Base-by-base conservation (phyloP, 2,329 filamentous ascomycete genomes). In the Monilinia aucupariae region DNA sequence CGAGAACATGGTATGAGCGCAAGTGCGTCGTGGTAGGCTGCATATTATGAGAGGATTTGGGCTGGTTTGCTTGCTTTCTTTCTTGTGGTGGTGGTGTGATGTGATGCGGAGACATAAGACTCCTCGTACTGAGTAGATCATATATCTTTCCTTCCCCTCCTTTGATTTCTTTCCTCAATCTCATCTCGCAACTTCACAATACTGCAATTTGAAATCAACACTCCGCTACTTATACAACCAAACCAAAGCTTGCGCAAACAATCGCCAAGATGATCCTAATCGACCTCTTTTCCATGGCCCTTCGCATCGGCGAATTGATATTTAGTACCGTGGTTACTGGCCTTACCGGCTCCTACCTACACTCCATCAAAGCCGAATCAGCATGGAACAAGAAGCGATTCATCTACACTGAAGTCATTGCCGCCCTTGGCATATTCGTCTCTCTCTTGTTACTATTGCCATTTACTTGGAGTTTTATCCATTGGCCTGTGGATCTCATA, bases 361-460 rank as follows among this genome's bases (percentile, higher is more conserved):
- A 61, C 25, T 20, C 39, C 7, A 41, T 20, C 13, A 52, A 34
- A 48, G 3, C 4, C 20, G 30, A 25, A 6, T 41, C 62, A 10
- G 27, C 41, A 25, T 61, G 62, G 49, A 45, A 39, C 25, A 47
- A 59, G 25, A 62, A 43, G 12, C 39, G 59, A 41, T 65, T 65
- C 54, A 65, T 65, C 41, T 65, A 60, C 17, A 63, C 55, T 7
- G 61, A 63, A 50, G 20, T 51, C 25, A 20, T 53, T 47, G 86
- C 90, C 3, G 86, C 80, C 25, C 71, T 92, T 22, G 84, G 86
- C 15, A 84, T 92, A 61, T 74, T 92, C 48, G 78, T 90, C n/a
- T 79, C 84, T 6, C 75, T 92, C 32, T 74, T 92, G 66, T 90
- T 88, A 84, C 79, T 92, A 34, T 79, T 92, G 48, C 90, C 90